These are phyloP conservation scores for Rhodamnia rubescens DNA, from an alignment of 345 rosid genomes.

Conservation along the genomic window DNA sequence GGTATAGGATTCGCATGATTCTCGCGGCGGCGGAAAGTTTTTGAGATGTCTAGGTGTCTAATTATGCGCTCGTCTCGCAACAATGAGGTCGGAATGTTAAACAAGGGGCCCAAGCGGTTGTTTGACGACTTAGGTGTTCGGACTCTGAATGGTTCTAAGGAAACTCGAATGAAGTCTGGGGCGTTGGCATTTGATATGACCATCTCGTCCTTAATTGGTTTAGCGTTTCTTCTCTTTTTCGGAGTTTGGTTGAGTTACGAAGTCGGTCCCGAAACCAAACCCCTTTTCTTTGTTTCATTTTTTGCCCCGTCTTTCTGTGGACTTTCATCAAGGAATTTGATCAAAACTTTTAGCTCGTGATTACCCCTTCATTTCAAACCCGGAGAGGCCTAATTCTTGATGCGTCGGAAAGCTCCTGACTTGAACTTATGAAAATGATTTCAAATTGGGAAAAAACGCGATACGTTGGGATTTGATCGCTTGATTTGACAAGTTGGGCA, in stretches of 20 bases:
- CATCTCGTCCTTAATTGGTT: not conserved
- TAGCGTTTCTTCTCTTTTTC: not conserved
- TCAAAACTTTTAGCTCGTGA: not conserved
- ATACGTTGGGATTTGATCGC: not conserved
- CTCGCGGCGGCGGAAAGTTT: not conserved
- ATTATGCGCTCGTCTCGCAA: not conserved
- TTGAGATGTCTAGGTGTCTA: not conserved
- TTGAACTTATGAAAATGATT: not conserved
- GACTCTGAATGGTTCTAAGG: not conserved
- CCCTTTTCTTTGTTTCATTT: not conserved
- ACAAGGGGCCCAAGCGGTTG: not conserved
- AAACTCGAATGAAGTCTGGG: not conserved
- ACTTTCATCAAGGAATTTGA: not conserved
- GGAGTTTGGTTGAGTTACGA: not conserved
- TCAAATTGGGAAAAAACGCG: not conserved
- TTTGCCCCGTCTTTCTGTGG: not conserved
- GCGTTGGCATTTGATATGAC: not conserved
- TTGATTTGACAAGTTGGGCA: not conserved
- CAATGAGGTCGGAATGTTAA: not conserved
- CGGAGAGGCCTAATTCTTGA: not conserved
- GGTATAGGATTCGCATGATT: too few relatives aligned
- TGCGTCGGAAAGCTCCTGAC: fast-evolving
- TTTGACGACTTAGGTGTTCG: not conserved
- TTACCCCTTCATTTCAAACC: not conserved
- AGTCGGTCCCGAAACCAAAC: not conserved